Base-by-base conservation (phyloP, 169 alveolate species). In the Plasmodium gallinaceum region DNA sequence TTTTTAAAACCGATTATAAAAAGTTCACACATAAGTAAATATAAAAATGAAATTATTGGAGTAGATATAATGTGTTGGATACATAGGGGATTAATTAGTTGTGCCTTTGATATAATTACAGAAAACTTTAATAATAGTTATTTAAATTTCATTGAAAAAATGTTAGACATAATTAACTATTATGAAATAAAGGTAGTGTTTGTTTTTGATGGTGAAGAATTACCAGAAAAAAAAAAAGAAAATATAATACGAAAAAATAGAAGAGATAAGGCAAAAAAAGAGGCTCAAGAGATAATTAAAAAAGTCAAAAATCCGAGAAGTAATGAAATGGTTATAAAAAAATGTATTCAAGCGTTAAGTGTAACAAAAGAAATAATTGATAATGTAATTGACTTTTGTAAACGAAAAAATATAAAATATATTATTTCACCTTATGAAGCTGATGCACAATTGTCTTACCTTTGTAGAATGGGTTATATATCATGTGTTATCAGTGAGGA, bases 371-470 rank as follows among this genome's bases (percentile, higher is more conserved):
- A 94, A 48, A 88, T 94, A 26, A 90, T 93, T 20, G 73, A 88
- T 22, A 45, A 93, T 2, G 96, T 94, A 22, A 94, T 90, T 42
- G 20, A 74, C 7, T 65, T 88, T 32, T 93, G 95, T 86, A 89
- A 86, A 65, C 64, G 68, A 52, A 85, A 87, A 88, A 69, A 71
- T 52, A 95, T 98, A 9, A 97, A 97, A 70, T 96, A 95, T 70
- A 92, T 97, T 10, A 98, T 98, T 0, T 99, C 99, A 1, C 99
- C 99, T 24, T 98, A 97, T 94, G 99, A 99, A 90, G 99, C 99
- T 6, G 99, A 99, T 88, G 98, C 99, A 18, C 98, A 99, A 93
- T 94, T 98, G 68, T 98, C 99, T 14, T 98, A 97, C 88, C 93
- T 99, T 24, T 96, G 98, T 54, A 96, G 98, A 68, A 95, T 94